Evolutionary conservation across 169 alveolate genomes (phyloP).

Genomic region (Perkinsus chesapeaki): DNA sequence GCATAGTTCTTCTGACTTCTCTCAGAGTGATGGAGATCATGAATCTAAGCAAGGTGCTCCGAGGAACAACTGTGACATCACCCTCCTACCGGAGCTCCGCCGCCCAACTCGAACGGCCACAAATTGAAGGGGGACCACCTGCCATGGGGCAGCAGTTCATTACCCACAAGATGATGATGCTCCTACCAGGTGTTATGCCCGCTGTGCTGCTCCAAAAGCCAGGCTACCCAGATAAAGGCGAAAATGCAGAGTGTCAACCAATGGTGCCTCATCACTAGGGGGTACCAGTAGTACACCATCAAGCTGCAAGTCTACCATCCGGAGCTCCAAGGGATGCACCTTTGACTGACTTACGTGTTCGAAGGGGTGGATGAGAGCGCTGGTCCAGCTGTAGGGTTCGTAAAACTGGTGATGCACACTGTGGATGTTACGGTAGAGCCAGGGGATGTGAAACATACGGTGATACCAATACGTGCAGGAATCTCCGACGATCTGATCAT

Average conservation of each 20-base stretch:
- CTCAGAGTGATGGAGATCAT: not conserved
- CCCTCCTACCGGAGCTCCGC: not conserved
- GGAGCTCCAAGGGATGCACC: not conserved
- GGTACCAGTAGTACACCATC: not conserved
- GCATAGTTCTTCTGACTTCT: not conserved
- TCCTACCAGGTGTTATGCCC: not conserved
- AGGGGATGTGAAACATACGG: slow-evolving; percentile 48
- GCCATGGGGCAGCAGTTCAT: not conserved
- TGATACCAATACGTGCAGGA: slow-evolving; percentile 47
- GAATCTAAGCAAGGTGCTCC: not conserved
- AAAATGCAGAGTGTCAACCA: not conserved
- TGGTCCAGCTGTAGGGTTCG: not conserved
- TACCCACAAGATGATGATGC: not conserved
- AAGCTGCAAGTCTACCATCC: not conserved
- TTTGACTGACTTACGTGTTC: not conserved
- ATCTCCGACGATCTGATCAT: slow-evolving; percentile 37
- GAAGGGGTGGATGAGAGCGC: not conserved
- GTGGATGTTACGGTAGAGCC: slow-evolving; percentile 45
- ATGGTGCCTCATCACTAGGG: not conserved
- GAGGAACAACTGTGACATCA: not conserved
- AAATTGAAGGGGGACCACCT: not conserved
- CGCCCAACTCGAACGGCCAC: not conserved
- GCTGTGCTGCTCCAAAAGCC: not conserved
- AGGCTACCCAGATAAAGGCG: not conserved
- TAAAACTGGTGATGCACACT: slow-evolving; percentile 51